A percentile compares a stretch with the other conserved stretches of the same genome.
phyloP scores from a whole-genome alignment of 352 stramenopile species.

The Phytophthora rubi region DNA sequence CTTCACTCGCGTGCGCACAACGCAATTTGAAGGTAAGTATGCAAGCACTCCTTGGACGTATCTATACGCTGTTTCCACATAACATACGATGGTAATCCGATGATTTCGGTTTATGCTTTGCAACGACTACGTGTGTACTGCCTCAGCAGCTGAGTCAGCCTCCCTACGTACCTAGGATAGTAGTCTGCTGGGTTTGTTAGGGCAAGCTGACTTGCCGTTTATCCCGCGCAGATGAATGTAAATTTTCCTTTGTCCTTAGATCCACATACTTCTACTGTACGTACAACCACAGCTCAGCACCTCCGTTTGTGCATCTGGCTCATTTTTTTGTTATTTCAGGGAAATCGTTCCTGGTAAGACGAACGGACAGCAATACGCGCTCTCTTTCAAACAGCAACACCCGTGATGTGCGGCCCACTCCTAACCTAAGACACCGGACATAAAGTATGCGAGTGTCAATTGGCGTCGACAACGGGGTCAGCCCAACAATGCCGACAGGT shows the following conservation, averaged over 20 bases:
- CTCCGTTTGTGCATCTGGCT: background rate
- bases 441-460: background rate
- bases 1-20: background rate
- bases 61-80: conserved; percentile 19
- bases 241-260: background rate
- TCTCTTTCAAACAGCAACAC: background rate
- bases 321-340: background rate
- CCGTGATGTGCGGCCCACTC: background rate
- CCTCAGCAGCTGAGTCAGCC: no score
- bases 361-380: background rate
- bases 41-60: background rate
- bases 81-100: conserved; percentile 16
- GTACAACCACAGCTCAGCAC: no score
- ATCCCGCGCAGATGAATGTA: no score
- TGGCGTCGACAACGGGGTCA: background rate
- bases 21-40: background rate
- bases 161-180: no score
- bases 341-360: background rate
- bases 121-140: no score
- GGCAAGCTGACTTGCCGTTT: no score
- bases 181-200: no score
- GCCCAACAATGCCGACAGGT: background rate
- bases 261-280: no score
- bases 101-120: no score
- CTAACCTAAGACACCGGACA: background rate